Conservation (phyloP, 83 land plant species). For the Picea abies region DNA sequence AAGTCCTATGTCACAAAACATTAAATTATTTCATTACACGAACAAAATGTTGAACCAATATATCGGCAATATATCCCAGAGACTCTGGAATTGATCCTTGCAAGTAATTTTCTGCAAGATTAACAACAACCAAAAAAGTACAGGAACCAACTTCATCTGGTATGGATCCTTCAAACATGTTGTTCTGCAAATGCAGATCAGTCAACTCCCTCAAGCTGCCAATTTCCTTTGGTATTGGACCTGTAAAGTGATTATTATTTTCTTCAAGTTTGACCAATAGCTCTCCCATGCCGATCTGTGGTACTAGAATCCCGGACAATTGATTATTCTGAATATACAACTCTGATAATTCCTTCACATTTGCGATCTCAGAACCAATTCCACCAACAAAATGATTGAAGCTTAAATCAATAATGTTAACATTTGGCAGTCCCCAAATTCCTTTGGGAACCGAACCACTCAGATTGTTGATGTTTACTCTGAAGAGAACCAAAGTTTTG, state of each 20-base stretch:
- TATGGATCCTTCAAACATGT: slow-evolving; percentile 55
- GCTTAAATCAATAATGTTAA: slow-evolving; percentile 31
- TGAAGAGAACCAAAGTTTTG: slow-evolving; percentile 19
- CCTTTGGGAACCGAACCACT: slow-evolving; percentile 20
- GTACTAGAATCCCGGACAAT: slow-evolving; percentile 43
- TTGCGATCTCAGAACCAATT: slow-evolving; percentile 22
- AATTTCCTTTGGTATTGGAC: slow-evolving; percentile 47
- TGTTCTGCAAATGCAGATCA: slow-evolving; percentile 59
- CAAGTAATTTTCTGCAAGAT: slow-evolving; percentile 53
- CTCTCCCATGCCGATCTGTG: slow-evolving; percentile 34
- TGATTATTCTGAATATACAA: slow-evolving; percentile 43
- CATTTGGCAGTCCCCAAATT: slow-evolving; percentile 22
- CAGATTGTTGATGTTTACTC: slow-evolving; percentile 18
- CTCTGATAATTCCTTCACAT: slow-evolving; percentile 14
- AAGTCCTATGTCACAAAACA: too few relatives aligned
- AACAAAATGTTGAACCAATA: too few relatives aligned
- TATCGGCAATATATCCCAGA: slow-evolving; percentile 40
- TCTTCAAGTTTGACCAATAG: slow-evolving; percentile 42
- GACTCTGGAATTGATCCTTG: slow-evolving; percentile 56
- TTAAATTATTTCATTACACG: too few relatives aligned
- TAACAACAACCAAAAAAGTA: slow-evolving; percentile 39
- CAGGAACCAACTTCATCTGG: slow-evolving; percentile 67
- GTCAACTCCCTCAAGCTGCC: slow-evolving; percentile 39
- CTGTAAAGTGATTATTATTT: slow-evolving; percentile 45
- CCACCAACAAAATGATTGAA: slow-evolving; percentile 38